Conservation (phyloP, 2,329 filamentous ascomycete genomes). For the Fusarium drepaniforme region DNA sequence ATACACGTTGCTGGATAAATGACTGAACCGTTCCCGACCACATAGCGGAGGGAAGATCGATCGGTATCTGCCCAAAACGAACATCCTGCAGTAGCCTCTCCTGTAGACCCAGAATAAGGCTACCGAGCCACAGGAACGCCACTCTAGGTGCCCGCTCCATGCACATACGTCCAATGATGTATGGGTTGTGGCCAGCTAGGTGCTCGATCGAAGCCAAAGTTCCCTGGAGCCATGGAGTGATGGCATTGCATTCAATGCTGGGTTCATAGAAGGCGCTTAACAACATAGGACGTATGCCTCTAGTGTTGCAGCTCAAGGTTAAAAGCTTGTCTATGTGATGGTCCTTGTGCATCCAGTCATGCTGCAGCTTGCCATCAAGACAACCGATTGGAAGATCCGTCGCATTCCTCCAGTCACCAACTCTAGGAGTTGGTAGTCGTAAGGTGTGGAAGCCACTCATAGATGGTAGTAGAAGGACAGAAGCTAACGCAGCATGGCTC, state of each 20-base stretch:
- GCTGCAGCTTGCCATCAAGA: neutral
- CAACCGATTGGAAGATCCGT: neutral
- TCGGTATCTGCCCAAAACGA: conserved; percentile 39
- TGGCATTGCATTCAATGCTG: conserved; percentile 44
- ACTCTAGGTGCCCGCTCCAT: conserved; percentile 15
- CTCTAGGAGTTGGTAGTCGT: neutral
- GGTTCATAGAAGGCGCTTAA: conserved; percentile 45
- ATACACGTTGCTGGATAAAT: conserved; percentile 43
- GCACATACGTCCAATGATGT: conserved; percentile 39
- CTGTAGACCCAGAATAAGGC: conserved; percentile 35
- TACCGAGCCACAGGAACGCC: conserved; percentile 46
- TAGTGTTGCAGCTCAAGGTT: conserved; percentile 40
- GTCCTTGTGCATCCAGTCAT: too few species aligned
- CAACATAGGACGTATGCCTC: conserved; percentile 41
- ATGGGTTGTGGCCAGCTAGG: conserved; percentile 20
- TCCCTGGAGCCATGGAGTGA: conserved; percentile 47
- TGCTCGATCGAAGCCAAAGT: conserved; percentile 39
- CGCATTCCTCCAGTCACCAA: neutral
- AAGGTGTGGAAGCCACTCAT: neutral
- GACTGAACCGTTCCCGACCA: conserved; percentile 45
- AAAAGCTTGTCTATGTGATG: conserved; percentile 37
- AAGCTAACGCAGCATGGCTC: conserved; percentile 1
- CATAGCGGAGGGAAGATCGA: conserved; percentile 43
- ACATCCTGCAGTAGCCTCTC: conserved; percentile 33
- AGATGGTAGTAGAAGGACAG: conserved; percentile 7